Base-by-base conservation (phyloP, 768 basidiomycete species). In the Xerocomellus amylosporus region DNA sequence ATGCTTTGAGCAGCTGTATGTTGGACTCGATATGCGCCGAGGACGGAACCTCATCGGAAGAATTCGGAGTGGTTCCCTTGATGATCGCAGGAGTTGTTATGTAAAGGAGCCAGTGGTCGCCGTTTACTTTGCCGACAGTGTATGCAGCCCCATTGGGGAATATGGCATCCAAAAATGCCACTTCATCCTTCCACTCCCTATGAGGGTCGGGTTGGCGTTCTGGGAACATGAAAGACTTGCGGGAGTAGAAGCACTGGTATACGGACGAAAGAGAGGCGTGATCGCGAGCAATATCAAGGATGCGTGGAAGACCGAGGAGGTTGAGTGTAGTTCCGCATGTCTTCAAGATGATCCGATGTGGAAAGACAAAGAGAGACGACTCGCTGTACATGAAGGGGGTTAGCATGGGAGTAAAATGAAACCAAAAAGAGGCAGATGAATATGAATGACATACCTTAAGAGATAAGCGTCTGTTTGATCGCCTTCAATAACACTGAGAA, bases 211-310 rank as follows among this genome's bases (percentile, higher is more conserved):
- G 75, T 68, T 99, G 97, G 22, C 90, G 85, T 71, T 99, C 97
- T 8, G 97, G 97, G 73, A 98, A 99, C 90, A 98, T 98, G 82
- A 98, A 99, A 8, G 90, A 88, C 74, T 98, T 99, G 62, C 96
- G 87, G 39, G 94, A 97, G 76, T 98, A 99, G 78, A 98, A 99
- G 73, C 90, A 93, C 57, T 93, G 84, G 71, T 93, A 83, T 31
- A 98, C 91, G 33, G 80, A 78, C 24, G 76, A 76, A 56, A 93
- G 73, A 46, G 80, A 77, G 12, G 87, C 88, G 37, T 87, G 74
- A 8, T 77, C 74, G 34, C 82, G 78, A 2, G 97, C 97, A 66
- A 98, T 96, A 64, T 93, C 87, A 55, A 99, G 89, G 64, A 99
- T 96, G 54, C 93, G 85, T 20, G 93, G 92, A 47, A 99, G 80